These are phyloP conservation scores for Hansfordia pulvinata DNA, from an alignment of 2,329 filamentous ascomycete species.

Conservation along the genomic window DNA sequence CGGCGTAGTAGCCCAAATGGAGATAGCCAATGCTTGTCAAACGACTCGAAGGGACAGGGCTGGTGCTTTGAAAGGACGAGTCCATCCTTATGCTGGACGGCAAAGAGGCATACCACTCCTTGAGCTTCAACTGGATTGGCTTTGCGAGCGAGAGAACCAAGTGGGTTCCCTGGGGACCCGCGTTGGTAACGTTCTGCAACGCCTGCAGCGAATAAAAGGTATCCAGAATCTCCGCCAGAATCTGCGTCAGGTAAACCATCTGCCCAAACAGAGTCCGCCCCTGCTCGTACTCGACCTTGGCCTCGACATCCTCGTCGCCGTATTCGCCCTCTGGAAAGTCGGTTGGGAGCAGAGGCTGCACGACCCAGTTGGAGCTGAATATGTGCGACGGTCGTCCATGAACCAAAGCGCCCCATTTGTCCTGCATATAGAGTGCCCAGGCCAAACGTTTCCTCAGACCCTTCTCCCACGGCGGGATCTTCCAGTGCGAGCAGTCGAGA, in stretches of 20 bases:
- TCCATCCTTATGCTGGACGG: slow-evolving; percentile 55
- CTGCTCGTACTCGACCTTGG: slow-evolving; percentile 50
- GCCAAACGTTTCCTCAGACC: slow-evolving; percentile 73
- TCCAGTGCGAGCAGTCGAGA: slow-evolving; percentile 76
- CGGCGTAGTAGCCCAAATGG: slow-evolving; percentile 85
- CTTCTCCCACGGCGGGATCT: slow-evolving; percentile 78
- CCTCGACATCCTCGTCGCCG: slow-evolving; percentile 46
- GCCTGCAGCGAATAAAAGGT: slow-evolving; percentile 72
- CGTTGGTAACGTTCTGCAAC: slow-evolving; percentile 53
- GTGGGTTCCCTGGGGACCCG: slow-evolving; percentile 56
- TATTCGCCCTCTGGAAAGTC: slow-evolving; percentile 55
- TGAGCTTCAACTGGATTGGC: slow-evolving; percentile 69
- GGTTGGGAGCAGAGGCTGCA: slow-evolving; percentile 37
- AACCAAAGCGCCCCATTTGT: slow-evolving; percentile 69
- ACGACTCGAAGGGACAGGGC: slow-evolving; percentile 24
- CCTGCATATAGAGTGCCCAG: slow-evolving; percentile 89
- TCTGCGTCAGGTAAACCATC: slow-evolving; percentile 62
- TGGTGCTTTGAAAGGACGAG: slow-evolving; percentile 29
- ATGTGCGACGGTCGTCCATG: slow-evolving; percentile 61
- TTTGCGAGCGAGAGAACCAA: slow-evolving; percentile 64
- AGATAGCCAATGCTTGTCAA: slow-evolving; percentile 60
- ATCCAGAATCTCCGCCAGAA: slow-evolving; percentile 68
- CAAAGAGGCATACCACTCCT: slow-evolving; percentile 68
- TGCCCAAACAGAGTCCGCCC: slow-evolving; percentile 60
- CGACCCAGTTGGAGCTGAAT: slow-evolving; percentile 48